A percentile compares a stretch with the other conserved stretches of the same genome.
These are phyloP conservation scores for Cryptococcus sp. DNA, from an alignment of 1,284 basidiomycete genomes.

Conservation along the genomic window DNA sequence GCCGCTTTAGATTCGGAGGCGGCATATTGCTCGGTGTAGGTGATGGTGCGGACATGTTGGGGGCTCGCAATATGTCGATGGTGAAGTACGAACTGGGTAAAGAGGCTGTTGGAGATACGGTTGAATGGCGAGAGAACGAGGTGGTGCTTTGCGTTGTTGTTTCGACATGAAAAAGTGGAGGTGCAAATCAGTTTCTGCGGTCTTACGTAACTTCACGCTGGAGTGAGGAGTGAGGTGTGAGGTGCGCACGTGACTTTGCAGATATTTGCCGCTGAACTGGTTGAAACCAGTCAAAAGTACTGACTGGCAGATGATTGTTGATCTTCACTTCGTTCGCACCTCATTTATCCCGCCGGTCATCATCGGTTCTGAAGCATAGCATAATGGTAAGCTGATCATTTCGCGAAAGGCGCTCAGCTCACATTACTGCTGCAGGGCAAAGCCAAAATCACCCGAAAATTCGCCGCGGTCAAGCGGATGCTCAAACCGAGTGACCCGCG, in stretches of 20 bases:
- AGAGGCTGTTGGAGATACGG: not conserved
- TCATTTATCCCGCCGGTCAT: no score
- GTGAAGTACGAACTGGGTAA: no score
- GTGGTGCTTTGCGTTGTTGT: not conserved
- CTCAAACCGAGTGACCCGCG: constrained; percentile 92
- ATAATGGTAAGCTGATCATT: constrained; percentile 1
- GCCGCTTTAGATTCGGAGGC: constrained; percentile 26
- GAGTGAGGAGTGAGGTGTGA: no score
- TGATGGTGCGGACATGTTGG: constrained; percentile 24
- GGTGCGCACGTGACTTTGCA: not conserved
- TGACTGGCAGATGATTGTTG: no score
- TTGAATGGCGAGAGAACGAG: not conserved
- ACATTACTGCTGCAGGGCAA: constrained; percentile 65
- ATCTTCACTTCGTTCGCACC: no score
- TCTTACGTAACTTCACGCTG: no score
- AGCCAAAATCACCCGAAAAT: constrained; percentile 92
- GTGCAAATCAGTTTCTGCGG: no score
- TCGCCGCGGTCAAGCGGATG: constrained; percentile 92
- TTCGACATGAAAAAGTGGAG: no score
- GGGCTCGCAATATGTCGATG: no score
- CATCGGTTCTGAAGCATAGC: not conserved
- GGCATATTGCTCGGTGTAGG: constrained; percentile 23
- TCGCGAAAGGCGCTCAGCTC: not conserved
- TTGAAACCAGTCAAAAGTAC: not conserved
- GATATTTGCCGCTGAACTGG: not conserved